Base-by-base conservation (phyloP, 129 eudicot species). In the Tagetes erecta region DNA sequence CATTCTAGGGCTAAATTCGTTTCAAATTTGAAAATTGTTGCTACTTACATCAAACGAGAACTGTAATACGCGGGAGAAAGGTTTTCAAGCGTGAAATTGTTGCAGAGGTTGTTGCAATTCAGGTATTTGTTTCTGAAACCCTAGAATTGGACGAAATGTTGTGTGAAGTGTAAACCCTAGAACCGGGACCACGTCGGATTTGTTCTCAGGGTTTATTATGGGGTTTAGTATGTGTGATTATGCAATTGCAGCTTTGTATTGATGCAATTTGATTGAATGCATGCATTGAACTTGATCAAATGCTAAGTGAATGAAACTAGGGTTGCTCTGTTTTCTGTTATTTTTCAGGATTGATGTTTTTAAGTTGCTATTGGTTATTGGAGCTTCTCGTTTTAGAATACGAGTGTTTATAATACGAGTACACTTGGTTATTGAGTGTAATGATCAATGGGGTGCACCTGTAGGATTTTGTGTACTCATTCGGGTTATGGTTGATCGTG, bases 111-210 rank as follows among this genome's bases (percentile, higher is more conserved):
- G 70, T 75, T 45, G 71, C 39, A 83, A 86, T 87, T 88, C 82
- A 84, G 97, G 97, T 88, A 87, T 57, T 76, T 41, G 46, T 72
- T 51, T 45, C 80, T 7, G 80, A 66, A 84, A 78, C 90, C 88
- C 88, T 88, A 81, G 86, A 83, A 82, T 84, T 65, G 20, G 78
- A 80, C 64, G 73, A 46, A 58, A 73, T 82, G 87, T 64, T 77
- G 55, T 70, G 7, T 45, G 47, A 12, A 52, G 59, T 66, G 73
- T 70, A 72, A 86, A 86, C 89, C 96, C 96, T 89, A 86, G 84
- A 71, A 59, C 20, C 31, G 56, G 80, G 38, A 47, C 47, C 52
- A 4, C 37, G 64, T 38, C 37, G 76, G 79, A 67, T 41, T 76
- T 72, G 9, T 8, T 56, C 30, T 62, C 41, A 56, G 86, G 86